Percentiles rank a stretch among this genome's conserved stretches.
These are phyloP conservation scores for Saccharomycopsis capsularis DNA, from an alignment of 805 yeast genomes.

Conservation along the genomic window DNA sequence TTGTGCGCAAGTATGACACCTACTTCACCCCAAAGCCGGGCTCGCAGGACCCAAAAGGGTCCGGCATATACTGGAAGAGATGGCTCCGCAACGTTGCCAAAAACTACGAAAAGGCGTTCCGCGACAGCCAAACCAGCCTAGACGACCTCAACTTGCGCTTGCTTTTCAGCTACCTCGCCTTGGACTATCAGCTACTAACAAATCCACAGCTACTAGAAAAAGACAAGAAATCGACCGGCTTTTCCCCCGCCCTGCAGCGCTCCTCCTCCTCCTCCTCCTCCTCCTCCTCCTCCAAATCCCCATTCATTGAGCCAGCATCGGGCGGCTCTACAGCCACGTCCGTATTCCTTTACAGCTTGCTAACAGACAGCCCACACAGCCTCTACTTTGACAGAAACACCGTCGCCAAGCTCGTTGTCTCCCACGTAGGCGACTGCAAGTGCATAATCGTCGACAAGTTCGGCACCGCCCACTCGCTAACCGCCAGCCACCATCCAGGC, in stretches of 20 bases:
- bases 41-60: neutral
- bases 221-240: conserved; percentile 24
- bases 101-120: conserved; percentile 31
- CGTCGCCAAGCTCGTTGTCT: conserved; percentile 61
- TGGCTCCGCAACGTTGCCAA: conserved; percentile 46
- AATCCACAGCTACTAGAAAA: conserved; percentile 20
- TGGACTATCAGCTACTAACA: conserved; percentile 56
- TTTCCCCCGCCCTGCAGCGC: conserved; percentile 2
- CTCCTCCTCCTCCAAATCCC: neutral
- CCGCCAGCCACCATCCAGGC: conserved; percentile 81
- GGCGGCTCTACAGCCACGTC: conserved; percentile 75
- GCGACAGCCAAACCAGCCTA: conserved; percentile 23
- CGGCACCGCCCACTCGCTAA: conserved; percentile 75
- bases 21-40: conserved; percentile 37
- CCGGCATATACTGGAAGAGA: conserved; percentile 75
- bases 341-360: conserved; percentile 45
- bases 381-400: conserved; percentile 51
- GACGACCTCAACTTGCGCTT: conserved; percentile 59
- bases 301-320: conserved; percentile 24
- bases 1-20: conserved; percentile 49
- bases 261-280: conserved; percentile 16
- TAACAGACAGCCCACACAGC: conserved; percentile 27
- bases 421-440: conserved; percentile 91
- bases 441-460: conserved; percentile 75
- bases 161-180: conserved; percentile 54